Base-by-base conservation (phyloP, 1,139 yeast genomes). In the Scheffersomyces segobiensis region DNA sequence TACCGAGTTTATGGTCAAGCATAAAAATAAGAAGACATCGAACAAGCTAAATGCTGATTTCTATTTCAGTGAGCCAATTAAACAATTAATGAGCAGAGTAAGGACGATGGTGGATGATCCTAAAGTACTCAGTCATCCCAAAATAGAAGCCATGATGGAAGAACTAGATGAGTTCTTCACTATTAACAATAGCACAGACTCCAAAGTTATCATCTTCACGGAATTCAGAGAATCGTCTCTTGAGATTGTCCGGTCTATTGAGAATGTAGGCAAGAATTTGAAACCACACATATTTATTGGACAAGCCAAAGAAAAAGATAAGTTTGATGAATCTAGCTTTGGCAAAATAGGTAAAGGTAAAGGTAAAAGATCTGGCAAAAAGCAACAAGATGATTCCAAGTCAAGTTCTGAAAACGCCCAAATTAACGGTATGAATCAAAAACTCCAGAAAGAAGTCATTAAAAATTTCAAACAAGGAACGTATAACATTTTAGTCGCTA, bases 281-380 rank as follows among this genome's bases (percentile, higher is more conserved):
- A 83, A 84, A 56, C 91, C 99, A 0, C 97, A 92, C 70, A 85
- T 95, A 32, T 96, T 96, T 70, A 91, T 96, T 62, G 99, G 99
- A 0, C 99, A 96, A 60, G 74, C 84, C 0, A 76, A 74, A 59
- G 82, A 77, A 54, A 86, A 84, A 67, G 91, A 86, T 54, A 87
- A 83, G 50, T 86, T 87, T 65, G 89, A 87, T 67, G 88, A 85
- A 57, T 55, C 46, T 65, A 60, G 50, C 17, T 48, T 5, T 58
- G 63, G 21, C 60, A 57, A 78, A 52, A 72, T 78, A 61, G 75
- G 71, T 53, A 76, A 78, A 61, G 75, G 71, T 53, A 76, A 75
- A 57, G 74, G 71, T 50, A 76, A 72, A 53, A 68, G 75, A 57
- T 64, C 68, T 32, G 74, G 56, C 63, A 67, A 54, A 76, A 71